Evolutionary conservation across 148 eudicot genomes (phyloP), one percentile per base, ranked within the genome.

Genomic region (Rhododendron griersonianum): DNA sequence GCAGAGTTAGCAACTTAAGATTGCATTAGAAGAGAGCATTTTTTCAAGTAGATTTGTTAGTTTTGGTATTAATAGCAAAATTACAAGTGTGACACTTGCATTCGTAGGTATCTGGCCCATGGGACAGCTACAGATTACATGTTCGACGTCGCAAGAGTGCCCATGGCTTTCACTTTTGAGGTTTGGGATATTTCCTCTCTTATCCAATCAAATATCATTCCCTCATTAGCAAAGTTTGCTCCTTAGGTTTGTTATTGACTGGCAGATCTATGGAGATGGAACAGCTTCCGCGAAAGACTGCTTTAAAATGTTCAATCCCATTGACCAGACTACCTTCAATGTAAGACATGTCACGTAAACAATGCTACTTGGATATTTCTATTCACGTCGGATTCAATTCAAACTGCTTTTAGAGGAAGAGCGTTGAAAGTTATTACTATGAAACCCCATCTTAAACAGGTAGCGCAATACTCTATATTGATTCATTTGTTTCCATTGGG

Each of bases 111-210:
- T 91, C 91, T 96, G 73, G 99, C 99, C 37, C 99, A 96, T 86
- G 99, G 99, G 76, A 96, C 99, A 59, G 97, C 99, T 5, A 96
- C 99, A 25, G 99, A 96, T 87, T 96, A 93, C 86, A 92, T 96
- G 93, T 96, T 91, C 87, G 98, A 96, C 41, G 84, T 96, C 83
- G 98, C 96, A 76, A 93, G 94, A 89, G 98, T 96, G 84, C 98
- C 99, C 86, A 91, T 96, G 99, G 92, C 98, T 87, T 96, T 95
- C 93, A 96, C 99, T 51, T 96, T 96, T 30, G 99, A 96, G 99
- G 99, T 95, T 75, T 86, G 92, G 86, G 47, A 83, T 41, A 86
- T 84, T 76, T 80, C 33, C 51, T 33, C 11, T n/a, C 30, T 61
- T 59, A 80, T 50, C 30, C 63, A n/a, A 65, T 65, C 33, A n/a